Evolutionary conservation across 108 stramenopile species (phyloP), one percentile per base, ranked within the genome.

Genomic region (Chaetoceros tenuissimus): DNA sequence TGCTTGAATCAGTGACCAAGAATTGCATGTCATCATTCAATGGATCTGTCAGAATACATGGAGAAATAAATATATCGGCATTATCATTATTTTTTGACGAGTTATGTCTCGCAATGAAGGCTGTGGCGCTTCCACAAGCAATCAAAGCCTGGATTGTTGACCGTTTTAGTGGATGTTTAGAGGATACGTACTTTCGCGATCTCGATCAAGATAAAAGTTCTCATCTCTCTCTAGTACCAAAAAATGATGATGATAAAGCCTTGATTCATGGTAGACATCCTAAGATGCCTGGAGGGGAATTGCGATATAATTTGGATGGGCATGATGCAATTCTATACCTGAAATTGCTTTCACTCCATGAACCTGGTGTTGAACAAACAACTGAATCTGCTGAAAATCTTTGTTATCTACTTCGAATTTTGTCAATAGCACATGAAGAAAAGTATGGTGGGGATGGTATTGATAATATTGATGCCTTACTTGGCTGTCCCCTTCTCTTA

Each of bases 391-490:
- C 16, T 34, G 23, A 3, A 28, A 20, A 19, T 26, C 52, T 63
- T 17, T 31, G 51, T 27, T 53, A 51, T n/a, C 29, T 63, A 19
- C 31, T 63, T 3, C 3, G 62, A 3, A 31, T 63, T 17, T 46
- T 63, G 24, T 24, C 62, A 17, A 24, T 54, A 17, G 44, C 40
- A 31, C 43, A 63, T n/a, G 62, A 63, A 22, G 43, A 40, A 5
- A 51, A 53, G n/a, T 63, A 63, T 43, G 62, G 62, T 3, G 62
- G 62, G 10, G 26, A 17, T 25, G 62, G 62, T 3, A 19, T 63
- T 25, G 28, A 26, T 5, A 54, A 63, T 27, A 63, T 63, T 20
- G 62, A 63, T 43, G 62, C 62, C 34, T 46, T 63, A 3, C 28
- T 63, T 25, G 62, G 62, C 7, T 49, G 48, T 43, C 62, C 62